Conservation (phyloP, 805 yeast species). For the Candida schatavii region DNA sequence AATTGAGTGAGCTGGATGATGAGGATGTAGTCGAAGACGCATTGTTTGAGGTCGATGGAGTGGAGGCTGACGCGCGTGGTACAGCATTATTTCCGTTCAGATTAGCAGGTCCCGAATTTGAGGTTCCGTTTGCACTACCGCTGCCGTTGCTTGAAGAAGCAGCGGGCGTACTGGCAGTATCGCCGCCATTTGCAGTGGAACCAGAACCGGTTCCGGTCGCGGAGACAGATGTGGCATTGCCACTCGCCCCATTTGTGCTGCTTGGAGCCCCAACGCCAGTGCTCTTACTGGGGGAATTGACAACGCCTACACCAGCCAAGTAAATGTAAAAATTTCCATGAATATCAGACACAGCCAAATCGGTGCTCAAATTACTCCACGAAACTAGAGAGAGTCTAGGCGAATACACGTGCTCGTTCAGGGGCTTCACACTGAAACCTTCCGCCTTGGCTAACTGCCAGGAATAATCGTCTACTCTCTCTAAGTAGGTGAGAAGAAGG, state of each 20-base stretch:
- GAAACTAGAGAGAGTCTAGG: constrained; percentile 46
- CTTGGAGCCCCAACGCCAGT: too few relatives aligned
- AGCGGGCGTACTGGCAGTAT: constrained; percentile 20
- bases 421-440: constrained; percentile 27
- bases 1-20: constrained; percentile 25
- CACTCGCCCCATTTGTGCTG: too few relatives aligned
- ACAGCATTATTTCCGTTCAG: constrained; percentile 5
- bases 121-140: background rate
- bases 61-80: constrained; percentile 14
- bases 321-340: constrained; percentile 54
- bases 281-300: background rate
- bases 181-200: background rate
- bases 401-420: constrained; percentile 12
- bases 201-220: background rate
- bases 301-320: constrained; percentile 38
- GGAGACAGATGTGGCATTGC: background rate
- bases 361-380: constrained; percentile 81
- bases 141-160: constrained; percentile 8
- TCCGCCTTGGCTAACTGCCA: constrained; percentile 76
- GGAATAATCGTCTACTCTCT: constrained; percentile 66
- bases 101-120: constrained; percentile 7
- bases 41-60: constrained; percentile 9
- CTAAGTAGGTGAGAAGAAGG: constrained; percentile 63
- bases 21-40: constrained; percentile 3
- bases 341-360: constrained; percentile 75